phyloP scores from a whole-genome alignment of 225 moss, liverwort and hornwort species.

The Polytrichum commune region DNA sequence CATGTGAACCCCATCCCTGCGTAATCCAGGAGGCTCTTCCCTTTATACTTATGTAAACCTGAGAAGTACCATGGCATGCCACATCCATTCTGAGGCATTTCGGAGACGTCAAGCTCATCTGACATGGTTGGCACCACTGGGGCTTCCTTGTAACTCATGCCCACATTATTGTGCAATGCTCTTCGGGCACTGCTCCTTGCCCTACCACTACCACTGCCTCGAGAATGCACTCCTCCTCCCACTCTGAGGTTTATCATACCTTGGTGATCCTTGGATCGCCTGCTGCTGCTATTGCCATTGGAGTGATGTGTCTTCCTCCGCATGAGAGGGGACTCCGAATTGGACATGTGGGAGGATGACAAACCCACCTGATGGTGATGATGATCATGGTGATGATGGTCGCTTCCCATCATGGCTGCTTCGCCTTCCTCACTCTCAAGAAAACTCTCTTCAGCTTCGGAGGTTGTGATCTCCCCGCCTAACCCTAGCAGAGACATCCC shows the following conservation, averaged over 20 bases:
- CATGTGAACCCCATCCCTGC: constrained; percentile 65
- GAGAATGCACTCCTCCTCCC: constrained; percentile 30
- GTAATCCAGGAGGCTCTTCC: constrained; percentile 65
- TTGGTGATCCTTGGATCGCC: constrained; percentile 23
- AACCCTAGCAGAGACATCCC: constrained; percentile 43
- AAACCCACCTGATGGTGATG: not conserved
- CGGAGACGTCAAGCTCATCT: constrained; percentile 78
- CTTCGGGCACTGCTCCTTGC: constrained; percentile 19
- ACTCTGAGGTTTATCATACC: constrained; percentile 22
- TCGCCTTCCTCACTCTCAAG: constrained; percentile 44
- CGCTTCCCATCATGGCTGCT: constrained; percentile 6
- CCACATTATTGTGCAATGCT: constrained; percentile 5
- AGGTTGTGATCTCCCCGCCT: constrained; percentile 36
- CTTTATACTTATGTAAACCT: constrained; percentile 69
- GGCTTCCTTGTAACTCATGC: constrained; percentile 22
- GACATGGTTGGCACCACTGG: constrained; percentile 41
- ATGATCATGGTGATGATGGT: too few species aligned
- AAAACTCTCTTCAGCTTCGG: constrained; percentile 38
- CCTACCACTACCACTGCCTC: constrained; percentile 8
- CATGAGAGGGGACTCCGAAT: constrained; percentile 38
- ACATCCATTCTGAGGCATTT: constrained; percentile 74
- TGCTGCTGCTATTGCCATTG: constrained; percentile 2
- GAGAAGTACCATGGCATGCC: constrained; percentile 90
- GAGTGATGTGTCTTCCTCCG: constrained; percentile 17
- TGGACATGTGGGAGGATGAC: constrained; percentile 32